These are phyloP conservation scores for Flaveria sonorensis DNA, from an alignment of 129 eudicot genomes.

Conservation along the genomic window DNA sequence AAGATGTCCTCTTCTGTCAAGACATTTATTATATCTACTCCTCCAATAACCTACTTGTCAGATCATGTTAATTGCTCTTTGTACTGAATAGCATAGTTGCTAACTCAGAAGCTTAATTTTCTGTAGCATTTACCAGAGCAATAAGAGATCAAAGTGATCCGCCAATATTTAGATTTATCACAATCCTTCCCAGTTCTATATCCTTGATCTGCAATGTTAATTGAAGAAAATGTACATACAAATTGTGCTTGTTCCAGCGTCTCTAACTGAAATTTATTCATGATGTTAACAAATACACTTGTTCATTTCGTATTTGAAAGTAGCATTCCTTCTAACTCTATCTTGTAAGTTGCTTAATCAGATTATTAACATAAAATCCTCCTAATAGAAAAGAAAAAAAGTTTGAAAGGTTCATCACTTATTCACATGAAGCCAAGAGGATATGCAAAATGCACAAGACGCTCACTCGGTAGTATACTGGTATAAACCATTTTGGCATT, in stretches of 20 bases:
- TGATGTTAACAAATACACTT: neutral
- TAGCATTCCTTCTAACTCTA: slow-evolving; percentile 5
- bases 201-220: neutral
- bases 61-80: neutral
- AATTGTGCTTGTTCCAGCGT: neutral
- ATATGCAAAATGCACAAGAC: slow-evolving; percentile 7
- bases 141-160: neutral
- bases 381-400: neutral
- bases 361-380: neutral
- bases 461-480: neutral
- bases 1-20: neutral
- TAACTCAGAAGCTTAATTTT: slow-evolving; percentile 5
- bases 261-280: neutral
- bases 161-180: neutral
- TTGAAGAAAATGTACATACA: neutral
- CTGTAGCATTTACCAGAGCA: neutral
- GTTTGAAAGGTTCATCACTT: neutral
- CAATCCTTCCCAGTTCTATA: neutral
- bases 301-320: neutral
- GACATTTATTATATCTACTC: no score
- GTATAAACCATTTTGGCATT: neutral
- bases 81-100: neutral
- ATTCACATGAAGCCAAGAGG: slow-evolving; percentile 4
- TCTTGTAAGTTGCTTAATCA: slow-evolving; percentile 10
- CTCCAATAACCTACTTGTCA: no score